Evolutionary conservation across 495 filamentous ascomycete species (phyloP).

Genomic region (Friedmanniomyces simplex): DNA sequence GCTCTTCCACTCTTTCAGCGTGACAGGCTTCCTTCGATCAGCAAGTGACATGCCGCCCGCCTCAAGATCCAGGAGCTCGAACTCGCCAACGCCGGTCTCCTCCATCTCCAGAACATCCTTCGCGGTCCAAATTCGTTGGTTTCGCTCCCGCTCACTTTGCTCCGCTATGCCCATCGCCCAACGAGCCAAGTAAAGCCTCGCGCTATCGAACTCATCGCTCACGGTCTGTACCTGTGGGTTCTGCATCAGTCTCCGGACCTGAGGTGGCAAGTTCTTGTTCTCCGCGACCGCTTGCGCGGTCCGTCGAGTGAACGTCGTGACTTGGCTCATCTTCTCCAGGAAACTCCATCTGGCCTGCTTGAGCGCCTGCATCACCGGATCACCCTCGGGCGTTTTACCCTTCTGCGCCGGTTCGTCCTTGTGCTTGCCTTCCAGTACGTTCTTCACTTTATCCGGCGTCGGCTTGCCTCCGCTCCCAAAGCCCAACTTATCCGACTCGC

Average conservation of each 20-base stretch:
- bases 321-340: conserved; percentile 87
- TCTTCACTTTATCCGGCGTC: conserved; percentile 34
- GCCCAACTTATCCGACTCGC: conserved; percentile 65
- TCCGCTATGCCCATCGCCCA: conserved; percentile 99
- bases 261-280: conserved; percentile 76
- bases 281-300: conserved; percentile 88
- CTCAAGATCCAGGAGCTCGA: conserved; percentile 84
- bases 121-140: conserved; percentile 82
- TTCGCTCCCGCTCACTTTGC: conserved; percentile 78
- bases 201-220: conserved; percentile 94
- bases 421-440: conserved; percentile 22
- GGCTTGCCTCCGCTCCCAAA: conserved; percentile 54
- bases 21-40: conserved; percentile 66
- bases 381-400: conserved; percentile 63
- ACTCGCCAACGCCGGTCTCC: conserved; percentile 86
- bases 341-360: conserved; percentile 96
- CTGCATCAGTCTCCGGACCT: conserved; percentile 71
- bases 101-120: conserved; percentile 89
- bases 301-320: conserved; percentile 86
- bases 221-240: conserved; percentile 93
- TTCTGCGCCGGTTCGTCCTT: conserved; percentile 25
- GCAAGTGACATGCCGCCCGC: conserved; percentile 56
- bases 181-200: conserved; percentile 80
- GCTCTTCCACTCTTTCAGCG: conserved; percentile 72
- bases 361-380: conserved; percentile 85